phyloP scores from a whole-genome alignment of 2,329 filamentous ascomycete genomes.

The Xylaria hypoxylon region DNA sequence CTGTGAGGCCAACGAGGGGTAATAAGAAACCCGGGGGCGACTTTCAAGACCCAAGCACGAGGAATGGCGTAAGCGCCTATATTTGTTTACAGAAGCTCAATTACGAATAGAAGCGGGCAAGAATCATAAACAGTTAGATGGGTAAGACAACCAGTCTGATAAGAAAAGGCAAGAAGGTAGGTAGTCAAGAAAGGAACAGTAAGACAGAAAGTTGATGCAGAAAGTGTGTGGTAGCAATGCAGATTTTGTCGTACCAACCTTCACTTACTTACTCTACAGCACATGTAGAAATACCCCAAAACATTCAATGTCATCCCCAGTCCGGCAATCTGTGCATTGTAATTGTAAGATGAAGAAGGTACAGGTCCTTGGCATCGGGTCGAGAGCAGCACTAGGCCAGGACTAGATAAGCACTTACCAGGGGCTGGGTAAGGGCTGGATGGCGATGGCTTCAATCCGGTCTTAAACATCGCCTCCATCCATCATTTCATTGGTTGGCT shows the following conservation, averaged over 20 bases:
- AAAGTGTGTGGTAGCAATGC: constrained; percentile 10
- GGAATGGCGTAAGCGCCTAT: neutral
- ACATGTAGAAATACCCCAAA: constrained; percentile 1
- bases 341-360: constrained; percentile 3
- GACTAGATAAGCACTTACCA: constrained; percentile 16
- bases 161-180: constrained; percentile 1
- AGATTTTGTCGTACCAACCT: constrained; percentile 7
- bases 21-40: neutral
- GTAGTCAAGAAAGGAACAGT: constrained; percentile 12
- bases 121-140: neutral
- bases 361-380: constrained; percentile 8
- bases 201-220: constrained; percentile 2
- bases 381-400: constrained; percentile 6
- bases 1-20: neutral
- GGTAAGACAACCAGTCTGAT: neutral
- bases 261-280: neutral
- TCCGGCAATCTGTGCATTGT: neutral
- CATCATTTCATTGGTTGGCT: constrained; percentile 7
- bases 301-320: neutral
- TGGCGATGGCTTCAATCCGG: constrained; percentile 25
- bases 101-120: constrained; percentile 7
- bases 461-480: neutral
- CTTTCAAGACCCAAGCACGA: neutral
- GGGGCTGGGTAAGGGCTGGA: constrained; percentile 27
- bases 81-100: neutral